Evolutionary conservation across 2,329 filamentous ascomycete species (phyloP).

Genomic region (Incumbomyces delicatus): DNA sequence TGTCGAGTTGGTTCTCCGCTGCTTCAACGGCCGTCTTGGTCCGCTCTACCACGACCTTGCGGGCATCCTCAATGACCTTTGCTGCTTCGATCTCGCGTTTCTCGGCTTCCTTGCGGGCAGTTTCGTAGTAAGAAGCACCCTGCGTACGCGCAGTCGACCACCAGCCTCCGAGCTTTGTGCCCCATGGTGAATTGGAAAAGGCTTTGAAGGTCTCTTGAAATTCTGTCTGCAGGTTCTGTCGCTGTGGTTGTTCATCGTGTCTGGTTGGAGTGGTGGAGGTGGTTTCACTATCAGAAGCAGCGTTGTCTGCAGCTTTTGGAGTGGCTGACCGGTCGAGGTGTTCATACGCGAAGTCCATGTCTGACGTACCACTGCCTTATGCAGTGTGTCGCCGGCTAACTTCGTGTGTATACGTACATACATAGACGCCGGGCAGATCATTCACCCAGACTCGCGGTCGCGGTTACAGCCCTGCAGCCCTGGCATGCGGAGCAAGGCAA

Average conservation of each 20-base stretch:
- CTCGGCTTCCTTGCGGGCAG: constrained; percentile 69
- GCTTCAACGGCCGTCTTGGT: constrained; percentile 1
- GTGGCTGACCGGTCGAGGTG: constrained; percentile 54
- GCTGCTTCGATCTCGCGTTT: constrained; percentile 71
- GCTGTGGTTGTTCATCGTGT: constrained; percentile 23
- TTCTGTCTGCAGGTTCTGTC: constrained; percentile 64
- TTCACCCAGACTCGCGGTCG: too few relatives aligned
- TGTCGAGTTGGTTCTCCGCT: constrained; percentile 2
- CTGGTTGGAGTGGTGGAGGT: constrained; percentile 20
- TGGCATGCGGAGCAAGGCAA: too few relatives aligned
- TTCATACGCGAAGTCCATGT: constrained; percentile 95
- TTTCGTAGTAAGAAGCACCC: constrained; percentile 81
- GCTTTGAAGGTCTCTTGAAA: constrained; percentile 93
- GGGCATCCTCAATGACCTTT: constrained; percentile 65
- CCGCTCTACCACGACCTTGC: constrained; percentile 52
- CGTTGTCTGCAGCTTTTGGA: constrained; percentile 28
- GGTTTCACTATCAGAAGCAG: constrained; percentile 35
- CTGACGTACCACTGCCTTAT: neutral
- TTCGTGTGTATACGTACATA: neutral
- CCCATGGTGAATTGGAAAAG: constrained; percentile 86
- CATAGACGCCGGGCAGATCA: too few relatives aligned
- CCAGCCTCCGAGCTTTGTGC: constrained; percentile 75
- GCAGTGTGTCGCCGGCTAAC: neutral
- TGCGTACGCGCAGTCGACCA: constrained; percentile 90
- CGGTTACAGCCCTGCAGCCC: too few relatives aligned